Evolutionary conservation across 352 stramenopile species (phyloP), one percentile per base, ranked within the genome.

Genomic region (Heterotrichella gracilis): DNA sequence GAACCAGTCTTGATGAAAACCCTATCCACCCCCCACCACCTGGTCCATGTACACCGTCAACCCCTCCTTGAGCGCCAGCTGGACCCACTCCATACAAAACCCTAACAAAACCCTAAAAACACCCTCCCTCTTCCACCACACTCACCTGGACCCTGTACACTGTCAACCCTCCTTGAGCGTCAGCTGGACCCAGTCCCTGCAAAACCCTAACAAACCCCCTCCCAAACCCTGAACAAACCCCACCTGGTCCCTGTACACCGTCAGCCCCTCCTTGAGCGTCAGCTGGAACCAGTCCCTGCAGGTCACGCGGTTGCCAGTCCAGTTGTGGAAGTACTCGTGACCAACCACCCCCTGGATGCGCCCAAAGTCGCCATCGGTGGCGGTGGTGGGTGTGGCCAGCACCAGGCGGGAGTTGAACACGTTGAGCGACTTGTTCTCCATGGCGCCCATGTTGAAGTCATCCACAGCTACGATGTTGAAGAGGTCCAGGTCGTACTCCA

Each of bases 381-480:
- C 81, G 19, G 79, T 85, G 22, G 77, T 72, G 22, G 75, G 76
- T 75, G 85, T 79, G 1, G 83, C 84, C 20, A 91, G 72, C n/a
- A 85, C 80, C 73, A 80, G 85, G 2, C 81, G 80, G 22, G 82
- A 87, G 72, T 90, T 91, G 71, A 91, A 91, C 21, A 91, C 79
- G 74, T 90, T 89, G 20, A 91, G 74, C n/a, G 80, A 73, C 77
- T 81, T 82, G 66, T 82, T 85, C 71, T 87, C 81, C 81, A 87
- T 87, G 3, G 81, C 81, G 25, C 81, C 81, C 80, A 85, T 89
- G 73, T 87, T 90, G 74, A 91, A 89, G 71, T 84, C 79, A 73
- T 84, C 78, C 0, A 87, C 78, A n/a, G 84, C 84, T 0, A 91
- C 84, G 72, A 91, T 80, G 72, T 89, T 89, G 73, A 85, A 90